Evolutionary conservation across 2,329 filamentous ascomycete genomes (phyloP).

Genomic region (Colletotrichum zoysiae): DNA sequence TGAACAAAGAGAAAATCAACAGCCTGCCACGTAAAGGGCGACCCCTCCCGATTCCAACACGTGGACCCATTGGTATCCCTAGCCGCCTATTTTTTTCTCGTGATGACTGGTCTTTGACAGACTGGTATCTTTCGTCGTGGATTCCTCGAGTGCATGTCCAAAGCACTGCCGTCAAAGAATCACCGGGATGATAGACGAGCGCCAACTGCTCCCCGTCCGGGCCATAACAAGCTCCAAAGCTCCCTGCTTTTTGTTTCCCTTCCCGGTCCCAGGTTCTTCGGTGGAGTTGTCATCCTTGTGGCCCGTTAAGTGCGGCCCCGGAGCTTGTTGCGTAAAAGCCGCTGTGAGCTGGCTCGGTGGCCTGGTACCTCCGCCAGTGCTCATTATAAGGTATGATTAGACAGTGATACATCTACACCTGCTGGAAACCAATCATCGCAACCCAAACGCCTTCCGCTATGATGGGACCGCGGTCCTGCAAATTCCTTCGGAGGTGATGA

Average conservation of each 20-base stretch:
- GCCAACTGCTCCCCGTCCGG: slow-evolving; percentile 41
- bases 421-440: slow-evolving; percentile 59
- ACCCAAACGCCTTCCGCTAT: slow-evolving; percentile 70
- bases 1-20: slow-evolving; percentile 42
- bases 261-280: slow-evolving; percentile 51
- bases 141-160: slow-evolving; percentile 14
- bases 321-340: slow-evolving; percentile 45
- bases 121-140: slow-evolving; percentile 26
- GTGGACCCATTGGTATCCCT: slow-evolving; percentile 39
- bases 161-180: slow-evolving; percentile 26
- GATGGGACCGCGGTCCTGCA: slow-evolving; percentile 50
- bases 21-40: slow-evolving; percentile 37
- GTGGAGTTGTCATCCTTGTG: slow-evolving; percentile 45
- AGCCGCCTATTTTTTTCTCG: slow-evolving; percentile 36
- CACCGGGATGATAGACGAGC: slow-evolving; percentile 31
- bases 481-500: slow-evolving; percentile 45
- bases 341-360: slow-evolving; percentile 35
- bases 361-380: slow-evolving; percentile 40
- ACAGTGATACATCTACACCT: slow-evolving; percentile 65
- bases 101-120: slow-evolving; percentile 36
- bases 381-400: slow-evolving; percentile 62
- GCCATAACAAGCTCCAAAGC: slow-evolving; percentile 44
- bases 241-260: slow-evolving; percentile 45
- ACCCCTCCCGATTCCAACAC: slow-evolving; percentile 36
- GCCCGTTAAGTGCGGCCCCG: slow-evolving; percentile 32